phyloP scores from a whole-genome alignment of 2,329 filamentous ascomycete genomes.

The Fusarium bactridioides region DNA sequence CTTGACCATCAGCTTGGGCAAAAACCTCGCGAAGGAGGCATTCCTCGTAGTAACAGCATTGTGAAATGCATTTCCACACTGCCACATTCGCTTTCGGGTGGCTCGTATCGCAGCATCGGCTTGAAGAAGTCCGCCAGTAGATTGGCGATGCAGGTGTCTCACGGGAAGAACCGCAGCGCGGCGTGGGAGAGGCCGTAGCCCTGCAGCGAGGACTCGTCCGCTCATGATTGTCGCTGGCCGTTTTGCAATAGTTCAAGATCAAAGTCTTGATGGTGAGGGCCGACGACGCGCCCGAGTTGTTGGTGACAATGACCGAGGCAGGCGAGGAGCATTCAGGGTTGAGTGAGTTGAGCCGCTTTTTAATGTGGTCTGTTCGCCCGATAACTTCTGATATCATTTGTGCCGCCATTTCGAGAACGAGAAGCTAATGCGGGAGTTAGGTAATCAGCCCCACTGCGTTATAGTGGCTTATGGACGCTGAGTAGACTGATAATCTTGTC shows the following conservation, averaged over 20 bases:
- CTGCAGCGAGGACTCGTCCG: constrained; percentile 66
- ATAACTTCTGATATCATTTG: constrained; percentile 36
- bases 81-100: constrained; percentile 73
- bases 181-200: constrained; percentile 72
- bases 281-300: constrained; percentile 36
- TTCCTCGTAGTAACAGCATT: constrained; percentile 74
- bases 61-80: constrained; percentile 84
- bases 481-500: background rate
- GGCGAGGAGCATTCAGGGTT: constrained; percentile 31
- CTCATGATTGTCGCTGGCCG: constrained; percentile 44
- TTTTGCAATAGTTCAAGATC: constrained; percentile 26
- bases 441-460: constrained; percentile 20
- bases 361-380: constrained; percentile 25
- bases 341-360: constrained; percentile 18
- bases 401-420: constrained; percentile 30
- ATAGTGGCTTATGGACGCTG: background rate
- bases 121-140: constrained; percentile 73
- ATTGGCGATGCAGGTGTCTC: constrained; percentile 72
- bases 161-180: constrained; percentile 62
- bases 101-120: constrained; percentile 69
- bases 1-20: constrained; percentile 92
- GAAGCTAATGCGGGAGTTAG: constrained; percentile 27
- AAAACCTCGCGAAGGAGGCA: constrained; percentile 68
- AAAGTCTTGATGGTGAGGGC: constrained; percentile 32
- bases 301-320: constrained; percentile 25